phyloP scores from a whole-genome alignment of 2,329 filamentous ascomycete species.

The Chaetomium strumarium region DNA sequence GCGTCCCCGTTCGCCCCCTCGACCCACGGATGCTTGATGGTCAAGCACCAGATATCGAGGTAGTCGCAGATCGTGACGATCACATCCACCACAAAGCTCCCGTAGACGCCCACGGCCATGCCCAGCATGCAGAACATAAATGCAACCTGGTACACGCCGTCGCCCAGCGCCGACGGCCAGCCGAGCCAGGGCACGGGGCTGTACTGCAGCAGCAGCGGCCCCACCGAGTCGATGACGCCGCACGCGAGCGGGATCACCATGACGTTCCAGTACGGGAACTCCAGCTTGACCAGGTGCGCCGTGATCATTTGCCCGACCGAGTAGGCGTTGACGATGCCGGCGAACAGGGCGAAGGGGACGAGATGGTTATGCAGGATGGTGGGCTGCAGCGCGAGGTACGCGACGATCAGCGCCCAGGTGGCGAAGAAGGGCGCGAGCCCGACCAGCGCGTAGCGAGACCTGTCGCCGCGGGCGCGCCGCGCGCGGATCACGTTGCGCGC shows the following conservation, averaged over 20 bases:
- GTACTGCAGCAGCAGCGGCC: constrained; percentile 56
- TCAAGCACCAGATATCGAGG: constrained; percentile 96
- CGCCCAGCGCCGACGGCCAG: constrained; percentile 71
- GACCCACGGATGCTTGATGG: constrained; percentile 77
- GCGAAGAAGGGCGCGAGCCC: constrained; percentile 77
- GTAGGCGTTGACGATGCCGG: constrained; percentile 88
- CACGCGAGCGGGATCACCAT: constrained; percentile 70
- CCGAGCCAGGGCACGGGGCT: constrained; percentile 57
- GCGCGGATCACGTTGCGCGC: constrained; percentile 79
- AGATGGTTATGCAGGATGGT: constrained; percentile 75
- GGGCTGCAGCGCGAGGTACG: constrained; percentile 81
- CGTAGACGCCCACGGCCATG: constrained; percentile 82
- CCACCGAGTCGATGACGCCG: constrained; percentile 74
- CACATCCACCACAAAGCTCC: constrained; percentile 93
- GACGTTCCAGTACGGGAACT: constrained; percentile 88
- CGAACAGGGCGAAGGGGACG: constrained; percentile 84
- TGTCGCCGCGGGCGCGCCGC: constrained; percentile 67
- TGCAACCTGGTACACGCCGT: constrained; percentile 79
- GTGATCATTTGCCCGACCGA: constrained; percentile 94
- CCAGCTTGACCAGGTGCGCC: constrained; percentile 80
- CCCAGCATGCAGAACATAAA: constrained; percentile 79
- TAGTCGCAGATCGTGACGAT: constrained; percentile 98
- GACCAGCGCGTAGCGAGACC: constrained; percentile 66
- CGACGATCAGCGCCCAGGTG: constrained; percentile 69
- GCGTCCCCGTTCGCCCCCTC: constrained; percentile 35